Base-by-base conservation (phyloP, 768 basidiomycete species). In the Dioszegia crocea region DNA sequence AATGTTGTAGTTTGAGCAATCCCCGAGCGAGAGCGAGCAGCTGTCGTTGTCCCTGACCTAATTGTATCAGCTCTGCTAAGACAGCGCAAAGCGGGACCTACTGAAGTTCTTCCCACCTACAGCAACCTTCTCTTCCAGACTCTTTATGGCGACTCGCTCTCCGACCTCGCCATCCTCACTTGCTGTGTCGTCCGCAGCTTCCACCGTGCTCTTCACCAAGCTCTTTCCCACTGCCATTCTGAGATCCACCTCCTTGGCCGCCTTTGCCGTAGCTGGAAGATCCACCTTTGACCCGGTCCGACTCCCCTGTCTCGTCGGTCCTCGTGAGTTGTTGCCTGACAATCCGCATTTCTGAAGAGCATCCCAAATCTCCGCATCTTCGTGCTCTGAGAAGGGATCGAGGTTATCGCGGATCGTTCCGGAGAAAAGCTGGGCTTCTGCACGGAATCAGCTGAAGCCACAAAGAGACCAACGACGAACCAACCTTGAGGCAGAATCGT, bases 1-100 rank as follows among this genome's bases (percentile, higher is more conserved):
- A 84, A 45, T 78, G 71, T 11, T 83, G 78, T 57, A 85, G 66
- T 51, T 76, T 76, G 38, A 76, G 64, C 31, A 76, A 58, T 16
- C 73, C 84, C 21, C 84, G 76, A 4, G 84, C 84, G 0, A 86
- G 75, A 0, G 84, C 83, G 16, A 86, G 62, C 10, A 86, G 83
- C 71, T 85, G 84, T 16, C 83, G 72, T 66, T 86, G 82, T 4
- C 84, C 84, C 56, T 73, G 71, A 64, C 71, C 71, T 73, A 19
- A 40, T 26, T 21, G 4, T 8, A 23, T 51, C 14, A 46, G 49
- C 19, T 11, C 38, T 16, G 6, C 27, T 12, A 51, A 23, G 21
- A 21, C 17, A 43, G 24, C 16, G 33, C 33, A 19, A 29, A 16
- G 38, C 38, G 21, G 19, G 26, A 66, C n/a, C 82, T 76, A 27